phyloP scores from a whole-genome alignment of 768 basidiomycete genomes.

The Termitomyces sp. region DNA sequence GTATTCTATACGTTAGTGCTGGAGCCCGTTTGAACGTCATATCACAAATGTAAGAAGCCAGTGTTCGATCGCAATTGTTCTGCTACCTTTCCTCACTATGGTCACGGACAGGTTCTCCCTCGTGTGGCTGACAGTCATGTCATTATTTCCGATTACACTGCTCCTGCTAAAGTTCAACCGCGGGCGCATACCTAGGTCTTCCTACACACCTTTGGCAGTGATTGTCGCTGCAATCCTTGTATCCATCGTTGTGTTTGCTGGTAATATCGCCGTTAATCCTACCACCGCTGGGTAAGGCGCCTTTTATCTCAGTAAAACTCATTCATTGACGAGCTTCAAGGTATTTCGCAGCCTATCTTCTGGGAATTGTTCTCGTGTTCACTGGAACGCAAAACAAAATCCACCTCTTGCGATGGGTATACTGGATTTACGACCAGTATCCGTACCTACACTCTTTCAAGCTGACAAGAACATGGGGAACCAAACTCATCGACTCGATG shows the following conservation, averaged over 20 bases:
- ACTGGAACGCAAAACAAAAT: constrained; percentile 51
- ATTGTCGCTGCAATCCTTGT: constrained; percentile 42
- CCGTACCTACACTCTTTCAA: constrained; percentile 40
- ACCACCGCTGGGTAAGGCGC: constrained; percentile 48
- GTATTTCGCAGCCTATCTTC: constrained; percentile 62
- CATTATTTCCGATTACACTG: constrained; percentile 57
- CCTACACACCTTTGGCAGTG: constrained; percentile 34
- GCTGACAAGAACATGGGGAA: constrained; percentile 38
- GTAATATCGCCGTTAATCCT: constrained; percentile 59
- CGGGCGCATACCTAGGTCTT: constrained; percentile 46
- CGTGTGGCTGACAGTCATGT: constrained; percentile 64
- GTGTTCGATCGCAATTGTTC: neutral
- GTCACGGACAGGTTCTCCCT: constrained; percentile 51
- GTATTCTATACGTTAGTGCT: constrained; percentile 54
- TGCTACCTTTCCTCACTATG: neutral
- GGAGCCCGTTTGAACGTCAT: constrained; percentile 49
- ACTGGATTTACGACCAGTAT: constrained; percentile 65
- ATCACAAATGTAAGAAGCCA: constrained; percentile 49
- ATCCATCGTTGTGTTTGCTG: constrained; percentile 42
- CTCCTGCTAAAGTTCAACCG: constrained; percentile 64
- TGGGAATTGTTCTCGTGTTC: constrained; percentile 45
- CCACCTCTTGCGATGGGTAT: constrained; percentile 46
- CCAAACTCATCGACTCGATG: constrained; percentile 41
- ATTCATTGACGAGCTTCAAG: constrained; percentile 24
- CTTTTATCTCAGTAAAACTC: neutral